phyloP scores from a whole-genome alignment of 1,284 basidiomycete genomes.

The Wallemia mellicola region DNA sequence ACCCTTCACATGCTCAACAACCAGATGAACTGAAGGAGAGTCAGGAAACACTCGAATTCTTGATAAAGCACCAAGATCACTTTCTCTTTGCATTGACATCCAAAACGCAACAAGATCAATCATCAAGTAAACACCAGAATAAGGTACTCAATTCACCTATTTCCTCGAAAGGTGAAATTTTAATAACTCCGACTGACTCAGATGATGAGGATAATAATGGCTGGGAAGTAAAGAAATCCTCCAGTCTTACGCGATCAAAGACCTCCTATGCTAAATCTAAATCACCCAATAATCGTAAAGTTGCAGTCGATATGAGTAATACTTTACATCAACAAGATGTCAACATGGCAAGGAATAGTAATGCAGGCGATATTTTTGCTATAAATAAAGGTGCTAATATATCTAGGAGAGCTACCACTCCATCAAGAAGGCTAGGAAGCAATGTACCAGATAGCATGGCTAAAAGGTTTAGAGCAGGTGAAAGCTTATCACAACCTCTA shows the following conservation, averaged over 20 bases:
- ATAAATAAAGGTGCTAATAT: background rate
- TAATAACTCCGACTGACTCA: background rate
- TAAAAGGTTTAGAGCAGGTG: background rate
- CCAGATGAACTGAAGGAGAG: conserved; percentile 57
- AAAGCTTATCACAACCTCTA: too few species aligned
- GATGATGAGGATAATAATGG: background rate
- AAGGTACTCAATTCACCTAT: background rate
- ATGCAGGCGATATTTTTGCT: background rate
- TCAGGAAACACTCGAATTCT: conserved; percentile 71
- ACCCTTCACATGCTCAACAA: conserved; percentile 50
- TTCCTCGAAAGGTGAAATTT: background rate
- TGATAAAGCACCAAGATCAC: conserved; percentile 65
- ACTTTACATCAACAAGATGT: background rate
- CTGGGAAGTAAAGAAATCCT: background rate
- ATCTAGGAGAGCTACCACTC: background rate
- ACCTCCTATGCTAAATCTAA: background rate
- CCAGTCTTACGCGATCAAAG: background rate
- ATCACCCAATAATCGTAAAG: background rate
- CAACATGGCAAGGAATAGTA: background rate
- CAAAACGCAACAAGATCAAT: background rate
- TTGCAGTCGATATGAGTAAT: background rate
- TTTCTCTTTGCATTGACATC: conserved; percentile 40
- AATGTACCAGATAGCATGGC: too few species aligned
- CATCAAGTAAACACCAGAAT: too few species aligned
- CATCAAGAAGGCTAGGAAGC: background rate